These are phyloP conservation scores for Candida silvicultrix DNA, from an alignment of 805 yeast genomes.

Conservation along the genomic window DNA sequence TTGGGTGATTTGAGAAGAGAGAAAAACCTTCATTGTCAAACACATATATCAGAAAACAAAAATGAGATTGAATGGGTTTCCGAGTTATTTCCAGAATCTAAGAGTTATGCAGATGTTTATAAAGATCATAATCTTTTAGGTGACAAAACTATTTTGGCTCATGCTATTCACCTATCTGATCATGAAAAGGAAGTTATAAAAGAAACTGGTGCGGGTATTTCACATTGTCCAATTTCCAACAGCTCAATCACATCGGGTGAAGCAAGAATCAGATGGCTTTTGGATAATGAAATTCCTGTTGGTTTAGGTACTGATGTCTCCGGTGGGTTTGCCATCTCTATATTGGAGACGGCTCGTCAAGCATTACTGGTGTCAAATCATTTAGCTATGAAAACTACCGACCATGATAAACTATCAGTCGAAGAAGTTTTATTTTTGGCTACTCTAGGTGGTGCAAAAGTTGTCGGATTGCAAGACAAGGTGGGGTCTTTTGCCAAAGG, in stretches of 20 bases:
- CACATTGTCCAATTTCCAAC: slow-evolving; percentile 93
- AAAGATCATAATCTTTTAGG: slow-evolving; percentile 54
- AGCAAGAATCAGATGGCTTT: slow-evolving; percentile 68
- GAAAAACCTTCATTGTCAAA: slow-evolving; percentile 64
- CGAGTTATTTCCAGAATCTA: slow-evolving; percentile 64
- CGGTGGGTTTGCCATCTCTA: slow-evolving; percentile 68
- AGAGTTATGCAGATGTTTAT: slow-evolving; percentile 73
- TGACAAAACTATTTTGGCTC: slow-evolving; percentile 75
- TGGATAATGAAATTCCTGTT: slow-evolving; percentile 64
- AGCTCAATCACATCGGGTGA: slow-evolving; percentile 87
- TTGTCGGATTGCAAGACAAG: slow-evolving; percentile 47
- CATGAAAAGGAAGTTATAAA: slow-evolving; percentile 57
- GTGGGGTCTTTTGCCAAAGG: slow-evolving; percentile 75
- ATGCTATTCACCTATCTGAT: slow-evolving; percentile 70
- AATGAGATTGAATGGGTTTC: slow-evolving; percentile 71
- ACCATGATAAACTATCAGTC: slow-evolving; percentile 46
- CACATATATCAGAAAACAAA: slow-evolving; percentile 83
- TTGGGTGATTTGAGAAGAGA: slow-evolving; percentile 53
- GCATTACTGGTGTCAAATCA: slow-evolving; percentile 70
- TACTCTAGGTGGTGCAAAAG: slow-evolving; percentile 86
- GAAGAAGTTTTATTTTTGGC: slow-evolving; percentile 75
- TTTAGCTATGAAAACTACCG: slow-evolving; percentile 50
- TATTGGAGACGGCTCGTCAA: slow-evolving; percentile 59
- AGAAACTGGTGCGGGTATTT: slow-evolving; percentile 55
- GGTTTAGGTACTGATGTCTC: slow-evolving; percentile 78